Conservation (phyloP, 2,329 filamentous ascomycete genomes). For the Botrytis aclada region DNA sequence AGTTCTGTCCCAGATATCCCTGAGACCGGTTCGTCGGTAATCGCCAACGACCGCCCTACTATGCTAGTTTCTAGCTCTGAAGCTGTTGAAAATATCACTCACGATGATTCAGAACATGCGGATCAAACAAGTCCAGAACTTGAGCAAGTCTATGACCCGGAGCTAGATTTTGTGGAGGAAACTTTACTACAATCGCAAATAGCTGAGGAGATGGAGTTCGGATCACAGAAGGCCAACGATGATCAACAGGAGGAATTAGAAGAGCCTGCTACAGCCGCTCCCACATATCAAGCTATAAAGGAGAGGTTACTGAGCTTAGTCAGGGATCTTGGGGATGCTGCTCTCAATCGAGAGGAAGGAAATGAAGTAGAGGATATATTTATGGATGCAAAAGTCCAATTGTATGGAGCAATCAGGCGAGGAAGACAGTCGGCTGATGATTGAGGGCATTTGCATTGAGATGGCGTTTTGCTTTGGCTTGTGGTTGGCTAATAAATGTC, state of each 20-base stretch:
- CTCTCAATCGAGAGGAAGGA: conserved; percentile 63
- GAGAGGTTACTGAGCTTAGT: conserved; percentile 54
- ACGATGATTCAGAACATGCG: neutral
- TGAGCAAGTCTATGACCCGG: neutral
- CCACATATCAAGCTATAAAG: conserved; percentile 49
- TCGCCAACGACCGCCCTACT: neutral
- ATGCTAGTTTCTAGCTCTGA: conserved; percentile 4
- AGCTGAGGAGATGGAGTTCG: conserved; percentile 12
- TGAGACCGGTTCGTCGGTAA: neutral
- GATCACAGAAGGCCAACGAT: neutral
- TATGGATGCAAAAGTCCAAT: conserved; percentile 72
- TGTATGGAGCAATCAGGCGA: conserved; percentile 67
- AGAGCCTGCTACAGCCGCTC: neutral
- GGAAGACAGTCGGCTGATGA: conserved; percentile 39
- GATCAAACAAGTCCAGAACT: neutral
- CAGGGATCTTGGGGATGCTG: conserved; percentile 54
- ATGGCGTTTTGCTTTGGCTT: conserved; percentile 25
- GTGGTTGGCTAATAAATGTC: neutral
- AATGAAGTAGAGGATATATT: conserved; percentile 73
- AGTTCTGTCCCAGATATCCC: neutral
- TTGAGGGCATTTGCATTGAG: conserved; percentile 24
- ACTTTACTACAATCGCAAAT: conserved; percentile 17
- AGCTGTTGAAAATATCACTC: conserved; percentile 12
- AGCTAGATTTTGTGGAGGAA: conserved; percentile 15
- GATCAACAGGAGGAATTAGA: neutral